Conservation (phyloP, 768 basidiomycete species). For the Suillus bovinus region DNA sequence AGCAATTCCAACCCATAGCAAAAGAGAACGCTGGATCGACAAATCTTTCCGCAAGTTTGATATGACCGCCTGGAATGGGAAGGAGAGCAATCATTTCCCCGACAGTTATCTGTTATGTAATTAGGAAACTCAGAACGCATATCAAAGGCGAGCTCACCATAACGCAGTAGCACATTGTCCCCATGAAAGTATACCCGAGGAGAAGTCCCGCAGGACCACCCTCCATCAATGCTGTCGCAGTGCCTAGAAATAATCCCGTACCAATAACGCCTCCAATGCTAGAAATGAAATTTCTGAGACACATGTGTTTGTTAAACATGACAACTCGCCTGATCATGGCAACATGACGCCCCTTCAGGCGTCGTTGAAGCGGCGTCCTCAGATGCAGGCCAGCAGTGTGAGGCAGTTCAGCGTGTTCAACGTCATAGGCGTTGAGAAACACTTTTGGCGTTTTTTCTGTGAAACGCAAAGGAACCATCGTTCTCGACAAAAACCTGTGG, state of each 20-base stretch:
- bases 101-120: background rate
- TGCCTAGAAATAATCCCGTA: background rate
- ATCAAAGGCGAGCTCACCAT: background rate
- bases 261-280: background rate
- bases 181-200: background rate
- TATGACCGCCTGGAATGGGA: background rate
- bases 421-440: background rate
- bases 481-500: background rate
- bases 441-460: background rate
- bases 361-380: background rate
- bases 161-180: background rate
- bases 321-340: background rate
- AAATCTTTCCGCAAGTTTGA: background rate
- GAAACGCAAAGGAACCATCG: background rate
- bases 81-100: background rate
- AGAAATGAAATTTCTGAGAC: background rate
- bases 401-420: background rate
- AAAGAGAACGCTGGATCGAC: background rate
- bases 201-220: background rate
- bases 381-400: background rate
- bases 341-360: background rate
- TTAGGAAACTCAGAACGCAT: background rate
- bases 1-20: conserved; percentile 1
- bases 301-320: background rate
- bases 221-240: background rate